Conservation (phyloP, 2,329 filamentous ascomycete species). For the Diaporthe humulicola region DNA sequence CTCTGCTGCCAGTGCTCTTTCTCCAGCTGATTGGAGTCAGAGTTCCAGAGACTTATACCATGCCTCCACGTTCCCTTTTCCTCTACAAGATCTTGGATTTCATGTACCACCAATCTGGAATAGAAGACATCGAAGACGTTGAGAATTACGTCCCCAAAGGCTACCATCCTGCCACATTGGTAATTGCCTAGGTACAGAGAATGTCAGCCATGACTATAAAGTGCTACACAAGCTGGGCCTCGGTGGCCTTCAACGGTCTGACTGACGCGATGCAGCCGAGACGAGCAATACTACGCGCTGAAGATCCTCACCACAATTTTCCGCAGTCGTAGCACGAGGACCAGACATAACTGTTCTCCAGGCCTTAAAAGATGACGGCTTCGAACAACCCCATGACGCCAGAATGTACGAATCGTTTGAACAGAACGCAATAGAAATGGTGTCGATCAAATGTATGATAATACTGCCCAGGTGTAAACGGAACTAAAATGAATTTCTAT, state of each 20-base stretch:
- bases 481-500: no score
- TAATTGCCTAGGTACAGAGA: neutral
- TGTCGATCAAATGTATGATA: no score
- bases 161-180: slow-evolving; percentile 28
- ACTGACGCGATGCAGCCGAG: neutral
- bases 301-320: neutral
- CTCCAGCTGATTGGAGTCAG: no score
- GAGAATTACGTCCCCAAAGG: neutral
- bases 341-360: neutral
- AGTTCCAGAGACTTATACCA: no score
- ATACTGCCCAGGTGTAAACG: no score
- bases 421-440: no score
- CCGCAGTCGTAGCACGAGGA: neutral
- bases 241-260: slow-evolving; percentile 19
- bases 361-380: neutral
- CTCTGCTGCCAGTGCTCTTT: no score
- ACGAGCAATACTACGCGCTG: neutral
- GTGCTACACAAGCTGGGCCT: slow-evolving; percentile 11
- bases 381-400: neutral
- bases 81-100: neutral
- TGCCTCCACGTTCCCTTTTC: neutral
- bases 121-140: slow-evolving; percentile 11
- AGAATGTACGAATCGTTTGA: neutral
- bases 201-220: neutral
- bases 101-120: neutral